These are phyloP conservation scores for Rhizopus sp. DNA, from an alignment of 371 early-diverging fungal genomes.

Conservation along the genomic window DNA sequence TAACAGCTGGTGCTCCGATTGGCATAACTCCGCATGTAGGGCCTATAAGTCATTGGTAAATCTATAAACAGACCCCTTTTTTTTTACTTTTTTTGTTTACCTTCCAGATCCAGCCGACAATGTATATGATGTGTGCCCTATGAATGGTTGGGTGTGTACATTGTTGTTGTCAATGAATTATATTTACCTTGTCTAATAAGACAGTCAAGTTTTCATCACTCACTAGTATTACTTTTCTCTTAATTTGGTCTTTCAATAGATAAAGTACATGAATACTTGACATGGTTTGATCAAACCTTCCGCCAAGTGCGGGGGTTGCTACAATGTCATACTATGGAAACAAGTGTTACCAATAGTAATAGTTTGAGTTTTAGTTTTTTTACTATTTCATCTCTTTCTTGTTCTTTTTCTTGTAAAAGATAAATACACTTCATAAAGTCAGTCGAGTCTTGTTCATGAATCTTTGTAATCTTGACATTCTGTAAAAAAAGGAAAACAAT, in stretches of 20 bases:
- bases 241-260: slow-evolving; percentile 46
- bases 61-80: background rate
- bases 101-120: slow-evolving; percentile 67
- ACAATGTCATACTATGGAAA: slow-evolving; percentile 59
- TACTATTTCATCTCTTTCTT: slow-evolving; percentile 24
- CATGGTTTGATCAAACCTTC: slow-evolving; percentile 91
- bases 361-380: background rate
- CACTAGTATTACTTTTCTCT: slow-evolving; percentile 61
- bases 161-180: background rate
- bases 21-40: slow-evolving; percentile 92
- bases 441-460: slow-evolving; percentile 71
- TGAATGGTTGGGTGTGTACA: background rate
- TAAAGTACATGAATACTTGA: slow-evolving; percentile 72
- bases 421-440: slow-evolving; percentile 87
- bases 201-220: slow-evolving; percentile 76
- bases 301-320: slow-evolving; percentile 82
- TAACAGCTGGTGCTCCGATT: slow-evolving; percentile 61
- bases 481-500: slow-evolving; percentile 4
- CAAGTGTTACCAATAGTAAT: background rate
- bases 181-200: slow-evolving; percentile 64
- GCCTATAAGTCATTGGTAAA: slow-evolving; percentile 31
- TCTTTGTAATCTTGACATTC: slow-evolving; percentile 54
- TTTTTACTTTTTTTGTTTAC: slow-evolving; percentile 18
- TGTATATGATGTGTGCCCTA: slow-evolving; percentile 71
- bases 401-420: slow-evolving; percentile 38